phyloP scores from a whole-genome alignment of 345 rosid genomes.

The Eucalyptus sideroxylon region DNA sequence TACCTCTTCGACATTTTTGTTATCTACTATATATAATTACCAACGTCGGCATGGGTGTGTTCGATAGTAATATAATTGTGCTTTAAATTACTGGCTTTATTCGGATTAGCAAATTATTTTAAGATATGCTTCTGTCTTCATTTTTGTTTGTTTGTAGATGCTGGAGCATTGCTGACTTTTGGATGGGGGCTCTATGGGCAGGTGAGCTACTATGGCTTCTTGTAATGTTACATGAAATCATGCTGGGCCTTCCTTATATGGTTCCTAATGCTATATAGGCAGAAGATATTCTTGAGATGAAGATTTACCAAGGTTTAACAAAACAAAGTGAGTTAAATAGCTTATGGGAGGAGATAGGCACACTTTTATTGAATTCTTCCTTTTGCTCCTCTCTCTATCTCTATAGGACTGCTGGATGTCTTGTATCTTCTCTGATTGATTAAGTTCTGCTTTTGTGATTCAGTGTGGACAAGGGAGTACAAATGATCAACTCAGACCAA shows the following conservation, averaged over 20 bases:
- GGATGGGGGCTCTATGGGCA: slow-evolving; percentile 95
- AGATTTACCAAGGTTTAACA: not conserved
- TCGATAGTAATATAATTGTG: not conserved
- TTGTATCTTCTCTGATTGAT: not conserved
- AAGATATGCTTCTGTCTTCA: not conserved
- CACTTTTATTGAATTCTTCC: not conserved
- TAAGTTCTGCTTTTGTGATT: not conserved
- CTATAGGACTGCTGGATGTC: not conserved
- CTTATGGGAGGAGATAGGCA: not conserved
- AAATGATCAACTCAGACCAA: slow-evolving; percentile 60
- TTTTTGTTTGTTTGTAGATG: slow-evolving; percentile 33
- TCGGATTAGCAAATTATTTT: not conserved
- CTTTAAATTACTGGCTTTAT: not conserved
- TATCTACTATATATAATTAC: not conserved
- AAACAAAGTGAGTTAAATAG: not conserved
- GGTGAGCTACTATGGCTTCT: slow-evolving; percentile 17
- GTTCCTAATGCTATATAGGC: not conserved
- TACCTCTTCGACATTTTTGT: not conserved
- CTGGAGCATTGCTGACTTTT: slow-evolving; percentile 64
- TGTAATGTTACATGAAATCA: not conserved
- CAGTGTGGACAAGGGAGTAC: slow-evolving; percentile 86
- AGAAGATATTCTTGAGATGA: not conserved
- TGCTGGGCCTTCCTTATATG: not conserved
- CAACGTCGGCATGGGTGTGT: not conserved
- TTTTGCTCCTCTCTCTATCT: not conserved